phyloP scores from a whole-genome alignment of 75 land plant genomes.

The Cunninghamia lanceolata region DNA sequence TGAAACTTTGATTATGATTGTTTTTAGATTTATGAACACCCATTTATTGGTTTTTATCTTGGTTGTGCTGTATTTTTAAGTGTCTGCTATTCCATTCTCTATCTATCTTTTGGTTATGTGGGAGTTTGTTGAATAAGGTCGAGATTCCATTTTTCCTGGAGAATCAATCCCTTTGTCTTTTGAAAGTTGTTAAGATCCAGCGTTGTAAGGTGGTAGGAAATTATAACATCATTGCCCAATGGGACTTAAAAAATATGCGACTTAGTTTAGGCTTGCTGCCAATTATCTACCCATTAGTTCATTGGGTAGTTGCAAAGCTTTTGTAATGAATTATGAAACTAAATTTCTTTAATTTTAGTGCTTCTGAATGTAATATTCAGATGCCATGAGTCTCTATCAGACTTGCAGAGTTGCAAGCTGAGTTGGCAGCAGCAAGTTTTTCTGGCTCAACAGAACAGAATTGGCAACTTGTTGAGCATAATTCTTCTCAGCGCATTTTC shows the following conservation, averaged over 20 bases:
- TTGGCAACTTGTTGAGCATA: not conserved
- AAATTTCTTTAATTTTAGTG: not conserved
- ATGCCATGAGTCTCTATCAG: too few relatives aligned
- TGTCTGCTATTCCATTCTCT: not conserved
- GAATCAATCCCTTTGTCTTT: not conserved
- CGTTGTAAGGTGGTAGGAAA: not conserved
- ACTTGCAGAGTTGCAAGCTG: too few relatives aligned
- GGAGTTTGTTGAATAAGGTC: not conserved
- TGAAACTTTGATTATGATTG: not conserved
- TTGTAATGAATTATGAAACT: not conserved
- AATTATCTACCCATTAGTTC: not conserved
- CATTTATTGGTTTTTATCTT: not conserved
- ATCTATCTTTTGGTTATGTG: not conserved
- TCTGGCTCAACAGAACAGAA: too few relatives aligned
- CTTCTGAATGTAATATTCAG: too few relatives aligned
- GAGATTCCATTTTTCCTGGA: not conserved
- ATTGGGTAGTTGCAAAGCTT: not conserved
- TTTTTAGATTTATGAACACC: not conserved
- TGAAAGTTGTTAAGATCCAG: not conserved
- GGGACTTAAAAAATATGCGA: not conserved
- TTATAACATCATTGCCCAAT: not conserved
- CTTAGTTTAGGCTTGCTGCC: not conserved
- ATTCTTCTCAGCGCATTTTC: slow-evolving; percentile 10
- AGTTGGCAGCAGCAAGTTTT: too few relatives aligned
- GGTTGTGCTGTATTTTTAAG: not conserved